phyloP scores from a whole-genome alignment of 257 asterid genomes.

The Solanum lycopersicoides region DNA sequence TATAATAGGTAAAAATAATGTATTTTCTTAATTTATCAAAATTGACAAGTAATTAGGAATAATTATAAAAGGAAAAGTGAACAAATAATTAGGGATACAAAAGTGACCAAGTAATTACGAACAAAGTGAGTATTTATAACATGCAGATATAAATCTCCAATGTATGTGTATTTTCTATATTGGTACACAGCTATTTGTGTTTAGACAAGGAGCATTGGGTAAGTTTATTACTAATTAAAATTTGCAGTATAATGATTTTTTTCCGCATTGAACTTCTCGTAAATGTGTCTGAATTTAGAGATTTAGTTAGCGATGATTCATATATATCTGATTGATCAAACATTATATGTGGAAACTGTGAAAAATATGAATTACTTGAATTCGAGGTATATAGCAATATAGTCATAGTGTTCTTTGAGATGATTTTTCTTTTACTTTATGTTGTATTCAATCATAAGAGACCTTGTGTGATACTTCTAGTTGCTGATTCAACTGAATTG shows the following conservation, averaged over 20 bases:
- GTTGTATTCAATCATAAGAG: neutral
- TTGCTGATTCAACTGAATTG: neutral
- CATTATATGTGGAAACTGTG: neutral
- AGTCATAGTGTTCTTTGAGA: neutral
- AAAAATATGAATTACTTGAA: neutral
- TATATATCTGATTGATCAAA: neutral
- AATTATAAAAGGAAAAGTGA: too few species aligned
- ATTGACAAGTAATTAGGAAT: too few species aligned
- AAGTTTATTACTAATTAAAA: neutral
- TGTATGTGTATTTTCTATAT: neutral
- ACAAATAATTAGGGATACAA: too few species aligned
- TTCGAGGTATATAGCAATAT: neutral
- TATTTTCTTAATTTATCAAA: too few species aligned
- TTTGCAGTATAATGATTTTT: neutral
- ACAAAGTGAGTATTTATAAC: neutral
- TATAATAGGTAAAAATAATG: too few species aligned
- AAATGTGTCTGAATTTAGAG: neutral
- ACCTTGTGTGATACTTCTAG: neutral
- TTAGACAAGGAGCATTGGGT: neutral
- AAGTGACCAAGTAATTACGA: too few species aligned
- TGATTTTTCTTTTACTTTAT: neutral
- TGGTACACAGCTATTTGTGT: neutral
- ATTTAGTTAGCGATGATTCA: neutral
- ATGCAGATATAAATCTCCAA: neutral
- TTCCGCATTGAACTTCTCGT: neutral